phyloP scores from a whole-genome alignment of 768 basidiomycete species.

The Ramaria sp. region DNA sequence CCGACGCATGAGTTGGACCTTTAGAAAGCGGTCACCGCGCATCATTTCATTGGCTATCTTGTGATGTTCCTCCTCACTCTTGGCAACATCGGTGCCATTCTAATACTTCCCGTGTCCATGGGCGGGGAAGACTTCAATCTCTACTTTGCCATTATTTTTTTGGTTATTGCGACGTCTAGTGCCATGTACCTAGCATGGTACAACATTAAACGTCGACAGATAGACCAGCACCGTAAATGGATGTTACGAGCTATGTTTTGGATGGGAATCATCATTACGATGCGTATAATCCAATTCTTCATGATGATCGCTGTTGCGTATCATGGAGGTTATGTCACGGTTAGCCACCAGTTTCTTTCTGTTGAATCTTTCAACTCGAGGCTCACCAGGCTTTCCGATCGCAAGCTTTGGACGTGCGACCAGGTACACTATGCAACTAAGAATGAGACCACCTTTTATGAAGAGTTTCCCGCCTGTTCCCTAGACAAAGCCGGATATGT shows the following conservation, averaged over 20 bases:
- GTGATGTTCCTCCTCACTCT: background rate
- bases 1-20: background rate
- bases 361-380: background rate
- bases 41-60: slow-evolving; percentile 1
- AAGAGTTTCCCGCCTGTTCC: slow-evolving; percentile 3
- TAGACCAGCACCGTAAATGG: slow-evolving; percentile 8
- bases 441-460: background rate
- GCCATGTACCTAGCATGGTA: slow-evolving; percentile 8
- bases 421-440: background rate
- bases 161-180: background rate
- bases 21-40: background rate
- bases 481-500: background rate
- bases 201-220: slow-evolving; percentile 6
- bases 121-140: slow-evolving; percentile 2
- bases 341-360: background rate
- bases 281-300: background rate
- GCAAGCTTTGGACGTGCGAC: slow-evolving; percentile 6
- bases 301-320: background rate
- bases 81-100: background rate
- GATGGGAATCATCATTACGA: slow-evolving; percentile 7
- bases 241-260: slow-evolving; percentile 10
- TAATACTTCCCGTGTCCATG: background rate
- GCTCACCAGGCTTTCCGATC: background rate
- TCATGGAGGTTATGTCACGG: background rate
- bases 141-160: background rate